A percentile compares a stretch with the other conserved stretches of the same genome.
These are phyloP conservation scores for Starmerella sp. DNA, from an alignment of 805 yeast genomes.

Conservation along the genomic window DNA sequence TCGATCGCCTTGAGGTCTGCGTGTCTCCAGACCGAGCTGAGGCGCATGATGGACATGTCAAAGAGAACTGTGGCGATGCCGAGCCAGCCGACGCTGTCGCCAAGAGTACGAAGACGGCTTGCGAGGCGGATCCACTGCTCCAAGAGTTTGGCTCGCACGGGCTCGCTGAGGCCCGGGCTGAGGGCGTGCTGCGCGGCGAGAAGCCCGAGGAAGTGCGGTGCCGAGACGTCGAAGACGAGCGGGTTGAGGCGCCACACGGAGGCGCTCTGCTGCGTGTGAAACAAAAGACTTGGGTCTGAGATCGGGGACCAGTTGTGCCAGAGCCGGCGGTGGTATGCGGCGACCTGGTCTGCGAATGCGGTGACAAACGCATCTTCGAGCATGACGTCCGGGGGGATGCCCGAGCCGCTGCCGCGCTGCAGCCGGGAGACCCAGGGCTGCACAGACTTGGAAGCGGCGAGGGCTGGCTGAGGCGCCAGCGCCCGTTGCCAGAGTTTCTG, in stretches of 20 bases:
- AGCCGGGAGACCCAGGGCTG: not conserved
- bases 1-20: slow-evolving; percentile 51
- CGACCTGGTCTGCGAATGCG: slow-evolving; percentile 52
- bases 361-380: slow-evolving; percentile 44
- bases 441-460: not conserved
- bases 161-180: slow-evolving; percentile 30
- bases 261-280: slow-evolving; percentile 34
- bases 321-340: slow-evolving; percentile 54
- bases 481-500: slow-evolving; percentile 6
- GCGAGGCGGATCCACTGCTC: slow-evolving; percentile 83
- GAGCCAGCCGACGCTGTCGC: slow-evolving; percentile 91
- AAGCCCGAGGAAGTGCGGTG: slow-evolving; percentile 70
- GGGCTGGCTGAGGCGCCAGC: not conserved
- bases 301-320: slow-evolving; percentile 67
- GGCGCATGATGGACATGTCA: slow-evolving; percentile 68
- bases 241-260: slow-evolving; percentile 40
- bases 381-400: slow-evolving; percentile 37
- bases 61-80: slow-evolving; percentile 77
- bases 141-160: slow-evolving; percentile 47
- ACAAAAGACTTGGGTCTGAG: slow-evolving; percentile 62
- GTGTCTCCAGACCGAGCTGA: slow-evolving; percentile 61
- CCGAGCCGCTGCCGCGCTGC: slow-evolving; percentile 3
- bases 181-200: slow-evolving; percentile 60
- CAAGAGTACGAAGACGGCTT: slow-evolving; percentile 57
- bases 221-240: slow-evolving; percentile 57